Evolutionary conservation across 305 asterid species (phyloP).

Genomic region (Andrographis paniculata): DNA sequence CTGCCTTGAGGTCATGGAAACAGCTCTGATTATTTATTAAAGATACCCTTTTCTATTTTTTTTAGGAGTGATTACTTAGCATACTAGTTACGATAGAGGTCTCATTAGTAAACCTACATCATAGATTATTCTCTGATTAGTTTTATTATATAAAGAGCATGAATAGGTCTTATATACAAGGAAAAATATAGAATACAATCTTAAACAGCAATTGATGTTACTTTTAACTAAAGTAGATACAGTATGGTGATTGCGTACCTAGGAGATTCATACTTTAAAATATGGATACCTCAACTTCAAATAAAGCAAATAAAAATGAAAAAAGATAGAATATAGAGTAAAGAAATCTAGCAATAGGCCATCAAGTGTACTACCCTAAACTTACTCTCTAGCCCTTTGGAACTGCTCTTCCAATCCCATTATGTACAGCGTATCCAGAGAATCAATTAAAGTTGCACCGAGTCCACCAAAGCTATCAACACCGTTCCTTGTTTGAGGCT

Average conservation of each 20-base stretch:
- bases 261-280: neutral
- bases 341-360: conserved; percentile 3
- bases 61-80: too few relatives aligned
- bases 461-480: conserved; percentile 99
- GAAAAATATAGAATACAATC: neutral
- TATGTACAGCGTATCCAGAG: conserved; percentile 91
- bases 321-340: conserved; percentile 11
- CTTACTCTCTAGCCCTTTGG: conserved; percentile 92
- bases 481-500: conserved; percentile 90
- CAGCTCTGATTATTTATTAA: too few relatives aligned
- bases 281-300: neutral
- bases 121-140: too few relatives aligned
- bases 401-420: conserved; percentile 98
- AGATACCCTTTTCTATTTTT: too few relatives aligned
- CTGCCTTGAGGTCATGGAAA: too few relatives aligned
- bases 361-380: conserved; percentile 19
- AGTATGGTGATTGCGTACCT: neutral
- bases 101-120: too few relatives aligned
- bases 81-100: too few relatives aligned
- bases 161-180: neutral
- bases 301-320: conserved; percentile 4
- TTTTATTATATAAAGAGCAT: neutral
- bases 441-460: conserved; percentile 94
- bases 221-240: neutral
- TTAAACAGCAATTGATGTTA: neutral